Conservation (phyloP, 805 yeast species). For the Saccharomycopsis sp. region DNA sequence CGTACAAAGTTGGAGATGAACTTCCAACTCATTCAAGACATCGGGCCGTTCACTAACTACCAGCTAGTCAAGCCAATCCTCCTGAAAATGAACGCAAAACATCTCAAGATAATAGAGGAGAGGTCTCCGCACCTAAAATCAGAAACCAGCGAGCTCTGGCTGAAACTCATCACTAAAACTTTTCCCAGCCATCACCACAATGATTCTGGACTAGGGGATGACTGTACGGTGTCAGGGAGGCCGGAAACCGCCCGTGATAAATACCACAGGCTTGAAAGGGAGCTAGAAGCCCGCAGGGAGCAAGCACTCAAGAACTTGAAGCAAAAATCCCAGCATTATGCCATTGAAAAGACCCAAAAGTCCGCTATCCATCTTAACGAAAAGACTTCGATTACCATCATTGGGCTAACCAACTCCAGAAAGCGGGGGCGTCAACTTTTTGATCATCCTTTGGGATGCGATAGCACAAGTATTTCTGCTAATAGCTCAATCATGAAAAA, state of each 20-base stretch:
- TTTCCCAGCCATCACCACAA: conserved; percentile 8
- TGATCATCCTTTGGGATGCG: neutral
- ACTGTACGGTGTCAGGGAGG: neutral
- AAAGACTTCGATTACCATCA: neutral
- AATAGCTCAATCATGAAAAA: neutral
- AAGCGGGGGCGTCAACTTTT: neutral
- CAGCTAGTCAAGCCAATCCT: conserved; percentile 13
- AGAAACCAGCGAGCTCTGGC: conserved; percentile 9
- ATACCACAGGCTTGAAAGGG: neutral
- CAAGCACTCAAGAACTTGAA: conserved; percentile 18
- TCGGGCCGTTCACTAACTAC: conserved; percentile 10
- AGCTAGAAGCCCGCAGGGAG: conserved; percentile 5
- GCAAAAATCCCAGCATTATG: conserved; percentile 6
- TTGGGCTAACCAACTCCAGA: neutral
- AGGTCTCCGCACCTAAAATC: conserved; percentile 7
- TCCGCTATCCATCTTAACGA: neutral
- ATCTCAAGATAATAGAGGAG: conserved; percentile 10
- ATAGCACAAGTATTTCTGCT: neutral
- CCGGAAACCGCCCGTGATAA: neutral
- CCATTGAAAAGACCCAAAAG: neutral
- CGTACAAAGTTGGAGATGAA: conserved; percentile 1
- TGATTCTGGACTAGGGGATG: neutral
- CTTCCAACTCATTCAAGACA: conserved; percentile 6
- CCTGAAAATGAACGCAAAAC: conserved; percentile 8
- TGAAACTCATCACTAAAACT: conserved; percentile 4